These are phyloP conservation scores for Lantana camara DNA, from an alignment of 257 asterid genomes.

Conservation along the genomic window DNA sequence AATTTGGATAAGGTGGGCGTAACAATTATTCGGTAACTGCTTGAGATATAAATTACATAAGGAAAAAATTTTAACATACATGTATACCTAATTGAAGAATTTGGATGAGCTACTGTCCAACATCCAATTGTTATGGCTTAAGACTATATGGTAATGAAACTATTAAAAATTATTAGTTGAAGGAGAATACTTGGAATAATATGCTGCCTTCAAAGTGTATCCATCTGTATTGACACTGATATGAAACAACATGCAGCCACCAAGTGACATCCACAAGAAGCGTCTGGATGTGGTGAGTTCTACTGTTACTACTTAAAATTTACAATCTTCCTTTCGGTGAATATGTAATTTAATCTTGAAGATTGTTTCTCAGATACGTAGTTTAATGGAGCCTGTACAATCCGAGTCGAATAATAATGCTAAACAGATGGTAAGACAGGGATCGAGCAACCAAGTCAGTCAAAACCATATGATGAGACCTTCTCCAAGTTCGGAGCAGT, in stretches of 20 bases:
- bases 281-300: constrained; percentile 81
- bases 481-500: constrained; percentile 80
- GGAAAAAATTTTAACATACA: not conserved
- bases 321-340: constrained; percentile 5
- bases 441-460: constrained; percentile 49
- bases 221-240: constrained; percentile 21
- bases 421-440: constrained; percentile 61
- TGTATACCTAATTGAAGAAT: constrained; percentile 2
- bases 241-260: constrained; percentile 61
- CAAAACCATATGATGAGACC: constrained; percentile 60
- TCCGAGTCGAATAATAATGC: constrained; percentile 46
- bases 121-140: constrained; percentile 5
- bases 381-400: constrained; percentile 60
- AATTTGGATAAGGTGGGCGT: constrained; percentile 11
- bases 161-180: constrained; percentile 1
- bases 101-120: constrained; percentile 10
- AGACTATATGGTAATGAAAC: constrained; percentile 2
- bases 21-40: not conserved
- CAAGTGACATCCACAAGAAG: constrained; percentile 71
- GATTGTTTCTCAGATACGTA: constrained; percentile 50
- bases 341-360: constrained; percentile 11
- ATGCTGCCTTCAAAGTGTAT: not conserved
- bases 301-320: constrained; percentile 7
- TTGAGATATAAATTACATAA: not conserved
- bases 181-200: constrained; percentile 1